These are phyloP conservation scores for Rhizopogon salebrosus DNA, from an alignment of 768 basidiomycete genomes.

Conservation along the genomic window DNA sequence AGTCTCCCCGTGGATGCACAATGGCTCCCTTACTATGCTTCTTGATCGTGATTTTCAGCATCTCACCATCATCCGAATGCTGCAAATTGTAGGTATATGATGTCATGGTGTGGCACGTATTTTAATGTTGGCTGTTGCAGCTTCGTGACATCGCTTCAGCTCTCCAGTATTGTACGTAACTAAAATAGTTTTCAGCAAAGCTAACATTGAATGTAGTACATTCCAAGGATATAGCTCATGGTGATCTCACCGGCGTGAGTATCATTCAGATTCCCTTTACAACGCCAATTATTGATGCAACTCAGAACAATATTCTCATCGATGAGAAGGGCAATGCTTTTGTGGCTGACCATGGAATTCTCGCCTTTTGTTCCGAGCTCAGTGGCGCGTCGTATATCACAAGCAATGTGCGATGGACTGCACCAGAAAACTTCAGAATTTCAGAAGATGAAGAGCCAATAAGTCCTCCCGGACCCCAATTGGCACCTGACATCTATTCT, in stretches of 20 bases:
- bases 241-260: slow-evolving; percentile 5
- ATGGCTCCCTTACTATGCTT: slow-evolving; percentile 10
- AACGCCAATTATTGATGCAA: not conserved
- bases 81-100: slow-evolving; percentile 11
- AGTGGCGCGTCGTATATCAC: slow-evolving; percentile 15
- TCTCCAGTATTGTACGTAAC: not conserved
- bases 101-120: not conserved
- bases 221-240: not conserved
- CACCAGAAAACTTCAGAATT: slow-evolving; percentile 16
- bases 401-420: slow-evolving; percentile 35
- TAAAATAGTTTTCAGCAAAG: not conserved
- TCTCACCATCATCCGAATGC: slow-evolving; percentile 5
- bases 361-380: slow-evolving; percentile 31
- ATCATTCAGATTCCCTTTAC: not conserved
- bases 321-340: slow-evolving; percentile 32
- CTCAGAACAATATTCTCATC: slow-evolving; percentile 22
- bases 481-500: slow-evolving; percentile 22
- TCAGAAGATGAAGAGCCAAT: not conserved
- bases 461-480: not conserved
- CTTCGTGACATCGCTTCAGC: not conserved
- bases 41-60: slow-evolving; percentile 1
- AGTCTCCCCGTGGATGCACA: slow-evolving; percentile 16
- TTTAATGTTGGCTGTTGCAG: not conserved
- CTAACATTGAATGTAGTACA: slow-evolving; percentile 1
- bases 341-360: slow-evolving; percentile 40